Evolutionary conservation across 805 yeast genomes (phyloP), one percentile per base, ranked within the genome.

Genomic region (Barnettozyma wickerhamii): DNA sequence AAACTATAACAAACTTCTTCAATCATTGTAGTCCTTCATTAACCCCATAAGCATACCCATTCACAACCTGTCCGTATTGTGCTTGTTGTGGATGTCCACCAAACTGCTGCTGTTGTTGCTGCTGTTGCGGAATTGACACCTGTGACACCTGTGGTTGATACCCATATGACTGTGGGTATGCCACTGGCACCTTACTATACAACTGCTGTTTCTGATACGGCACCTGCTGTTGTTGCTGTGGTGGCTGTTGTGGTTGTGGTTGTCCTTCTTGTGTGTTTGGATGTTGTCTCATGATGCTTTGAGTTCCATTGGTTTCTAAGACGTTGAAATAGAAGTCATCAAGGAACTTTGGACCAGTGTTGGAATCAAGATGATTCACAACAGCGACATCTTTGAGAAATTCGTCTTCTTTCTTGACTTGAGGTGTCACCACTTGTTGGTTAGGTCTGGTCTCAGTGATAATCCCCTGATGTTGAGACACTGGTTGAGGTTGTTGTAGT

Each of bases 281-380:
- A 19, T 32, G 34, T 19, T 32, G 26, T 20, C 19, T 15, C 4
- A 7, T 12, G 17, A 19, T 18, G 14, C 19, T 12, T 27, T 31
- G 3, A 10, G 19, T 9, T 10, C n/a, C 26, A 19, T 29, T 33
- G 5, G 37, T 33, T 17, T 53, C 55, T 21, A 48, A 35, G 10
- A 47, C 50, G 10, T 38, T 48, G 35, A 45, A 55, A 10, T 51
- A 28, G 28, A 53, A 44, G 19, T 55, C 58, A 38, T 53, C 53
- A 27, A 55, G 20, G 19, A 53, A 48, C 29, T 47, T 55, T 0
- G 53, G 33, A 5, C 43, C 53, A n/a, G 12, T 21, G 2, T 46
- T 10, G 4, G 43, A n/a, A 13, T 43, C 45, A 3, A 45, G 32
- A 32, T 47, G 48, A 28, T 45, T 43, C 28, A 46, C 18, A 9